These are phyloP conservation scores for Triticum turgidum DNA, from an alignment of 176 grass and related monocot species.

Conservation along the genomic window DNA sequence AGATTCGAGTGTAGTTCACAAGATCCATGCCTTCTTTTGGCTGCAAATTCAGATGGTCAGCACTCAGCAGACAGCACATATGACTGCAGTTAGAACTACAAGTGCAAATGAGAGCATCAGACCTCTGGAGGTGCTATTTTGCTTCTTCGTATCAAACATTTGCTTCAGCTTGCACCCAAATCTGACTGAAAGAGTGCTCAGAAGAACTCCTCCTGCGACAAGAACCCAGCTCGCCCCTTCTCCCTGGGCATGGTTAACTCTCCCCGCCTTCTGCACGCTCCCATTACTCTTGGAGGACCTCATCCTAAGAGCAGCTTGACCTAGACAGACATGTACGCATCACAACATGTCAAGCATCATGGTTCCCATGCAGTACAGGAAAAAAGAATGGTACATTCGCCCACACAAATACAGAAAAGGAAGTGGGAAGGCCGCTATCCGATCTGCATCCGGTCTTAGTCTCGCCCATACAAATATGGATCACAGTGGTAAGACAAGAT, in stretches of 20 bases:
- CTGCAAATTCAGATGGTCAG: slow-evolving; percentile 36
- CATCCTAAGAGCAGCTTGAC: slow-evolving; percentile 45
- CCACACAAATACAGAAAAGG: no score
- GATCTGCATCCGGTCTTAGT: background rate
- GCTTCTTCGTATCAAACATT: slow-evolving; percentile 52
- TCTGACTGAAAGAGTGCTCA: slow-evolving; percentile 77
- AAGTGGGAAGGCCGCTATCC: background rate
- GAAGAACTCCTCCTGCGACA: slow-evolving; percentile 64
- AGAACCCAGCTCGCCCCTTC: slow-evolving; percentile 72
- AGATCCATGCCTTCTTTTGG: slow-evolving; percentile 48
- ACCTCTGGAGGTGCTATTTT: slow-evolving; percentile 57
- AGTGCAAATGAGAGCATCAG: slow-evolving; percentile 3
- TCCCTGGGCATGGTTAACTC: slow-evolving; percentile 46
- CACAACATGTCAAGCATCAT: background rate
- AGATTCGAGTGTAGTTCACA: slow-evolving; percentile 64
- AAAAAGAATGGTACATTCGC: background rate
- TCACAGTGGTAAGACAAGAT: background rate
- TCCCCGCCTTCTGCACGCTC: slow-evolving; percentile 47
- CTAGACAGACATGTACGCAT: slow-evolving; percentile 15
- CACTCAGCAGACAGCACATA: background rate
- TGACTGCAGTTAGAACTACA: background rate
- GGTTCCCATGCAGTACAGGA: background rate
- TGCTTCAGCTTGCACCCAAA: slow-evolving; percentile 79
- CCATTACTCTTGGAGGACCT: slow-evolving; percentile 51
- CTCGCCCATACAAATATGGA: background rate